These are phyloP conservation scores for Beta corolliflora DNA, from an alignment of 179 eudicot genomes.

Conservation along the genomic window DNA sequence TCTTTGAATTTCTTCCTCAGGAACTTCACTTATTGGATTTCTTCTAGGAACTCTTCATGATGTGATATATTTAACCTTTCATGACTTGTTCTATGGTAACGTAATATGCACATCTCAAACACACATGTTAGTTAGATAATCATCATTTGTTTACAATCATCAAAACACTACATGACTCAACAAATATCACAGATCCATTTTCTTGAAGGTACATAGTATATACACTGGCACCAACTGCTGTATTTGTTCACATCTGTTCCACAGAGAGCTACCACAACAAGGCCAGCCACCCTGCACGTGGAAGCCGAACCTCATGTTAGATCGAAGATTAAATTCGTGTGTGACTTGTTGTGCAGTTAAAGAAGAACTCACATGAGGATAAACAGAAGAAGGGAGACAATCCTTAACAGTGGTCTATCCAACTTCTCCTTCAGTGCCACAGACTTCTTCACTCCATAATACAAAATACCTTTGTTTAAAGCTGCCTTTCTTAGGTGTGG, in stretches of 20 bases:
- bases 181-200: no score
- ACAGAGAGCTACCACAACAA: conserved; percentile 39
- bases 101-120: no score
- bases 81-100: no score
- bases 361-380: no score
- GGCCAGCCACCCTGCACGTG: conserved; percentile 55
- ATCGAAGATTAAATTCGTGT: not conserved
- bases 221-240: conserved; percentile 67
- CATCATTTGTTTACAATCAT: no score
- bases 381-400: conserved; percentile 46
- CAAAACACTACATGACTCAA: no score
- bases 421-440: conserved; percentile 50
- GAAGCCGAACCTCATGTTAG: not conserved
- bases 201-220: conserved; percentile 66
- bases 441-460: conserved; percentile 54
- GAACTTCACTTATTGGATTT: no score
- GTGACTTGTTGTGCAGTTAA: not conserved
- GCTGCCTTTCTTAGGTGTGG: conserved; percentile 55
- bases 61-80: no score
- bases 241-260: conserved; percentile 47
- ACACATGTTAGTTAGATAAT: no score
- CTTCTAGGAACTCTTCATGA: no score
- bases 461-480: conserved; percentile 58
- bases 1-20: no score
- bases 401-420: conserved; percentile 61